These are phyloP conservation scores for Emergomyces orientalis DNA, from an alignment of 2,329 filamentous ascomycete species.

Conservation along the genomic window DNA sequence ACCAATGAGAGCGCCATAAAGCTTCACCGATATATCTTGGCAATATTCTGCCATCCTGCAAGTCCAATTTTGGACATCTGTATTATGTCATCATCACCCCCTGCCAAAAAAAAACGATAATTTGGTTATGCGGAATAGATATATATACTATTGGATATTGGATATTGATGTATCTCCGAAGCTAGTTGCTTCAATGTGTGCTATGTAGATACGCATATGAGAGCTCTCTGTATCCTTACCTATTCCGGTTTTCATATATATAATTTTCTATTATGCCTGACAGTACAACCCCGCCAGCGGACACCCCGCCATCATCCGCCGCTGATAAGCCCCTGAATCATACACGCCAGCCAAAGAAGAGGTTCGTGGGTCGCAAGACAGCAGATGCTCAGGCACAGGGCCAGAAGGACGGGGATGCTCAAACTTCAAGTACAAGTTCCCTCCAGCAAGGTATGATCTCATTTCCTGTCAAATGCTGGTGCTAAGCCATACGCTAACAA, in stretches of 20 bases:
- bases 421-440: conserved; percentile 39
- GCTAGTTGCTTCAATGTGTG: neutral
- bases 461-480: neutral
- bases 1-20: neutral
- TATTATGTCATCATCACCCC: conserved; percentile 3
- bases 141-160: neutral
- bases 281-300: neutral
- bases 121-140: neutral
- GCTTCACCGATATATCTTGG: neutral
- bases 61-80: too few species aligned
- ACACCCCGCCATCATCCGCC: neutral
- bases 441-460: conserved; percentile 31
- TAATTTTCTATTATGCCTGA: neutral
- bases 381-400: conserved; percentile 42
- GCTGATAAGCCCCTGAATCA: neutral
- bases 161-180: neutral
- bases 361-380: conserved; percentile 77
- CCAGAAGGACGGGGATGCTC: conserved; percentile 49
- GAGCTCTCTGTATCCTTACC: neutral
- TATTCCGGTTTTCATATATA: neutral
- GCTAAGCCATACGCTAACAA: conserved; percentile 12
- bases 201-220: neutral
- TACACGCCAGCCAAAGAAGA: conserved; percentile 69
- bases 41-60: conserved; percentile 2
- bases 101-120: conserved; percentile 1